phyloP scores from a whole-genome alignment of 345 rosid genomes.

The Eucalyptus leucophloia region DNA sequence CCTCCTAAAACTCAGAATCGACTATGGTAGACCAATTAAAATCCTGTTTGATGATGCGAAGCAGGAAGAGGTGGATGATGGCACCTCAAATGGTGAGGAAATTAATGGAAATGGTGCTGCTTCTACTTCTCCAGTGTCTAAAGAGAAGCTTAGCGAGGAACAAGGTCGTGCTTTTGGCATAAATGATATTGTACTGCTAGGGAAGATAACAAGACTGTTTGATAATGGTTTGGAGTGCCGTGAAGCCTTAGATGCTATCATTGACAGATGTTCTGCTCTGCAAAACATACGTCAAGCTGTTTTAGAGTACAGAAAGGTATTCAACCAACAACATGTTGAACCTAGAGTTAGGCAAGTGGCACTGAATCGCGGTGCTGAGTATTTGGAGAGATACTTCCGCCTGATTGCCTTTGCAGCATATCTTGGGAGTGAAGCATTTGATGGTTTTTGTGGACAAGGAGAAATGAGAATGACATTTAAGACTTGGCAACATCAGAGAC shows the following conservation, averaged over 20 bases:
- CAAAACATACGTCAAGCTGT: conserved; percentile 98
- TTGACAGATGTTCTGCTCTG: conserved; percentile 92
- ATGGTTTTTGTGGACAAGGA: conserved; percentile 82
- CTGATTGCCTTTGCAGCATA: conserved; percentile 97
- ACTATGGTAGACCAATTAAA: conserved; percentile 78
- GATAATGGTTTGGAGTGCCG: conserved; percentile 89
- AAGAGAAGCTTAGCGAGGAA: conserved; percentile 26
- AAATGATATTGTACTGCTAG: conserved; percentile 68
- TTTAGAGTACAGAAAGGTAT: conserved; percentile 65
- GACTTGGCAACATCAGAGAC: conserved; percentile 80
- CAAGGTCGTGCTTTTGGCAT: conserved; percentile 73
- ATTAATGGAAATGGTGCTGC: conserved; percentile 29
- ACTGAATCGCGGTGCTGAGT: conserved; percentile 89
- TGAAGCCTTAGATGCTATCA: conserved; percentile 85
- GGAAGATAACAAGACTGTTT: conserved; percentile 93
- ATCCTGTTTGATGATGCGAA: conserved; percentile 42
- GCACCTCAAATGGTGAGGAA: conserved; percentile 91
- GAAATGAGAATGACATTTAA: conserved; percentile 68
- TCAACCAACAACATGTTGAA: conserved; percentile 91
- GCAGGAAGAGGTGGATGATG: conserved; percentile 63
- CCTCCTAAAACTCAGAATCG: conserved; percentile 81
- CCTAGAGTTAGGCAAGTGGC: conserved; percentile 88
- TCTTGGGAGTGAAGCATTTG: conserved; percentile 92
- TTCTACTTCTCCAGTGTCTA: conserved; percentile 9
- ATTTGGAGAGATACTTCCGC: conserved; percentile 79